Conservation (phyloP, 208 protist genomes). For the Naegleria gruberi region DNA sequence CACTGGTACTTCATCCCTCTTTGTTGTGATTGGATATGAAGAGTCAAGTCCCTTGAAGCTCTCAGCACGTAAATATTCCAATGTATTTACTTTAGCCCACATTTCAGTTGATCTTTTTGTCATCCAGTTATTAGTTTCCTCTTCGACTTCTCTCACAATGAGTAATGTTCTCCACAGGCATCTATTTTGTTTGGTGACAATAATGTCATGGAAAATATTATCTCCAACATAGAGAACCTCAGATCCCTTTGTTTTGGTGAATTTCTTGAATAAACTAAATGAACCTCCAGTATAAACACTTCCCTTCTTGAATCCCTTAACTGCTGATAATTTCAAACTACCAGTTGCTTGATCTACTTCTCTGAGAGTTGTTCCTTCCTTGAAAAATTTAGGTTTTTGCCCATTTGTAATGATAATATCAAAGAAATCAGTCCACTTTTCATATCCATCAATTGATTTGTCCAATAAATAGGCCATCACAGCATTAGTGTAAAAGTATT, state of each 20-base stretch:
- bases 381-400: constrained; percentile 17
- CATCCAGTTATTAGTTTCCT: not conserved
- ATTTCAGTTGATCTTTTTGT: not conserved
- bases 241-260: not conserved
- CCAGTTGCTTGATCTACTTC: constrained; percentile 18
- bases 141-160: constrained; percentile 21
- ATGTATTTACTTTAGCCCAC: not conserved
- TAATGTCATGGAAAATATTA: constrained; percentile 24
- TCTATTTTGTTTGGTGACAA: not conserved
- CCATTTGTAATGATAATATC: constrained; percentile 18
- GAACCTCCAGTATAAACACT: constrained; percentile 15
- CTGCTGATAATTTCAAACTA: not conserved
- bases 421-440: constrained; percentile 8
- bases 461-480: constrained; percentile 15
- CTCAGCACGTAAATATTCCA: constrained; percentile 12
- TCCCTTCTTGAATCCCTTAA: not conserved
- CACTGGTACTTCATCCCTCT: not conserved
- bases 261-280: constrained; percentile 14
- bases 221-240: constrained; percentile 25
- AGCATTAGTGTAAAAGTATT: constrained; percentile 3
- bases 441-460: not conserved
- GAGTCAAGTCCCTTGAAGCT: not conserved
- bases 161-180: constrained; percentile 14
- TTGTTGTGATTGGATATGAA: not conserved
- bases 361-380: constrained; percentile 4